phyloP scores from a whole-genome alignment of 2,329 filamentous ascomycete species.

The Cercospora beticola region DNA sequence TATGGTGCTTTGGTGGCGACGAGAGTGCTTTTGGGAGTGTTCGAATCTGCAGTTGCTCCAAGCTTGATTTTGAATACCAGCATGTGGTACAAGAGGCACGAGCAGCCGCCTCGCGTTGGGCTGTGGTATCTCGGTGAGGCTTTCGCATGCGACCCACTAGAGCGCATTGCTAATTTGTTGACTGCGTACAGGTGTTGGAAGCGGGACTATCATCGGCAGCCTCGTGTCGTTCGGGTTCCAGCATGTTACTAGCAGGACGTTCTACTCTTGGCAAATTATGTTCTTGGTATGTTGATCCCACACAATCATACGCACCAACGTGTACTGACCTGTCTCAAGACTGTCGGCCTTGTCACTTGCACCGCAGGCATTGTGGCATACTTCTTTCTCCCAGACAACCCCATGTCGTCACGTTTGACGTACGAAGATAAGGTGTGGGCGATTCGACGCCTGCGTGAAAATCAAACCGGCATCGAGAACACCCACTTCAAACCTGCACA shows the following conservation, averaged over 20 bases:
- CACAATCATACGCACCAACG: background rate
- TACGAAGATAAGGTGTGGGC: constrained; percentile 35
- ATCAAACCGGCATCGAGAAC: constrained; percentile 54
- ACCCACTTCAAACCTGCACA: constrained; percentile 52
- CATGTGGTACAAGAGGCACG: constrained; percentile 45
- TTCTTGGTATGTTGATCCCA: constrained; percentile 39
- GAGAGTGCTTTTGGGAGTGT: constrained; percentile 54
- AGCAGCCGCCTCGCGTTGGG: constrained; percentile 63
- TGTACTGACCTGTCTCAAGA: background rate
- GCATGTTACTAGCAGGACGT: constrained; percentile 39
- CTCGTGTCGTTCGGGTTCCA: constrained; percentile 58
- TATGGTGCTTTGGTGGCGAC: constrained; percentile 52
- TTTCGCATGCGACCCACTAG: too few relatives aligned
- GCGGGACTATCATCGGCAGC: constrained; percentile 58
- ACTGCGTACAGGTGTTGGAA: constrained; percentile 36
- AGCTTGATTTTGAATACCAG: constrained; percentile 56
- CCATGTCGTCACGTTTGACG: constrained; percentile 32
- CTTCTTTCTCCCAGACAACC: constrained; percentile 36
- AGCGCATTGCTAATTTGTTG: background rate
- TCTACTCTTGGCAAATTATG: constrained; percentile 55
- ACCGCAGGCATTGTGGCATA: constrained; percentile 38
- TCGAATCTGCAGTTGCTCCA: constrained; percentile 56
- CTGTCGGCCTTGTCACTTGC: constrained; percentile 46
- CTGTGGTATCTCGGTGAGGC: constrained; percentile 63
- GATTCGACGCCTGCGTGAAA: constrained; percentile 46